Evolutionary conservation across 768 basidiomycete species (phyloP), one percentile per base, ranked within the genome.

Genomic region (Tephrocybe sp.): DNA sequence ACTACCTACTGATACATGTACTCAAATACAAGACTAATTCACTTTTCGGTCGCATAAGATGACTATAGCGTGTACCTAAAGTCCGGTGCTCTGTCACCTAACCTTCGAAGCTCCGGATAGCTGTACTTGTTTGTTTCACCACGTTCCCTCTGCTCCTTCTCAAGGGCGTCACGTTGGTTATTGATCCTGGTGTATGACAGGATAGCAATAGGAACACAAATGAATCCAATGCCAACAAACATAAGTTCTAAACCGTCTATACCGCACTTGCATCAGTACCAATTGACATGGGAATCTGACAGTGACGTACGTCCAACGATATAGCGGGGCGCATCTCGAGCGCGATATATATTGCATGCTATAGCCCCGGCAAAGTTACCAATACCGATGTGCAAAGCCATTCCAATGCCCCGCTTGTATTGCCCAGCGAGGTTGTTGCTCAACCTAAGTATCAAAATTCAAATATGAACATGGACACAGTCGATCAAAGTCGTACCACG

Each of bases 381-480:
- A n/a, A 85, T 72, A 6, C 82, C 81, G 22, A 86, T 82, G n/a
- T 87, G 81, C 20, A 87, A 46, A 0, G 84, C 84, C 76, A 88
- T 80, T 3, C 81, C 84, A 10, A 84, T 69, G 1, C 72, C 85
- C 3, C 86, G 84, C 61, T 87, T 89, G 62, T 83, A 87, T 52
- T 85, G 83, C 0, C 86, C 86, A 0, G 77, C 67, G 10, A 85
- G 70, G 56, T 88, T 85, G 58, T 83, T 85, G 19, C 80, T 80
- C 5, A 83, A 65, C 85, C 85, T 87, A 47, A 8, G 11, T 13
- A 33, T 11, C 11, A 17, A 34, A 13, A 39, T 39, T 20, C 42
- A 30, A 17, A 35, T 20, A 51, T 23, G n/a, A n/a, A 26, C 26
- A 26, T 26, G 26, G 7, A 26, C 26, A 26, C 4, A 7, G 4